Evolutionary conservation across 2,329 filamentous ascomycete species (phyloP).

Genomic region (Monosporascus ibericus): DNA sequence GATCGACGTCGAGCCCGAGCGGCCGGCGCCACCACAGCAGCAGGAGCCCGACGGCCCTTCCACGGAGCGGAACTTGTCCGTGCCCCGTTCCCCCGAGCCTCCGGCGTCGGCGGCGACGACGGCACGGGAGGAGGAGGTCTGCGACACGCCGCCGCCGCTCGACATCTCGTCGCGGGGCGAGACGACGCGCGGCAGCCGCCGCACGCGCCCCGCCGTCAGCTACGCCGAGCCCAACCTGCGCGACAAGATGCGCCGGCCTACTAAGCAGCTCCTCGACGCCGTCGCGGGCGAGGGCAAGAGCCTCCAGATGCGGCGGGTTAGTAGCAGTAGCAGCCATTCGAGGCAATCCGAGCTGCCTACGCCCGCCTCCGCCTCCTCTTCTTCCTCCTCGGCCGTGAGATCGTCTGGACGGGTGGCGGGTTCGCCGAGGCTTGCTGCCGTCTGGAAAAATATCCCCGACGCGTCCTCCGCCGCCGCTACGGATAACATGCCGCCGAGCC

Average conservation of each 20-base stretch:
- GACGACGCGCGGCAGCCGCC: conserved; percentile 58
- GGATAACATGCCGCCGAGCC: conserved; percentile 27
- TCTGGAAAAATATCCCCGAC: background rate
- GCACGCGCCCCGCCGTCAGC: conserved; percentile 63
- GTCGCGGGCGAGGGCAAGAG: conserved; percentile 57
- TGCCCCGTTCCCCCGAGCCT: conserved; percentile 23
- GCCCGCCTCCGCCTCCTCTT: conserved; percentile 5
- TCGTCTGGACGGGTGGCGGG: conserved; percentile 1
- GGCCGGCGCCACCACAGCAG: background rate
- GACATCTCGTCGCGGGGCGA: conserved; percentile 52
- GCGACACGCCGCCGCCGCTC: conserved; percentile 54
- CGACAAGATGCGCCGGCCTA: conserved; percentile 78
- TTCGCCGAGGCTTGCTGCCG: no score
- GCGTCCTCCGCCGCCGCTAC: background rate
- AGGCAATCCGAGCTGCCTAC: conserved; percentile 18
- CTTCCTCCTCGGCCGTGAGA: conserved; percentile 23
- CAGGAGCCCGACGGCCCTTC: conserved; percentile 26
- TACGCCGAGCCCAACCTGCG: conserved; percentile 78
- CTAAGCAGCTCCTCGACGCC: conserved; percentile 69
- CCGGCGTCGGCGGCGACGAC: conserved; percentile 40
- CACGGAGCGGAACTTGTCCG: conserved; percentile 35
- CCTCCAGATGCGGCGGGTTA: conserved; percentile 35
- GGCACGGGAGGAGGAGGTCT: conserved; percentile 25
- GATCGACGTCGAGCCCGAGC: conserved; percentile 7
- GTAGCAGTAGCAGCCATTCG: conserved; percentile 27